A percentile compares a stretch with the other conserved stretches of the same genome.
These are phyloP conservation scores for Penicillium sclerotigenum DNA, from an alignment of 2,329 filamentous ascomycete species.

Conservation along the genomic window DNA sequence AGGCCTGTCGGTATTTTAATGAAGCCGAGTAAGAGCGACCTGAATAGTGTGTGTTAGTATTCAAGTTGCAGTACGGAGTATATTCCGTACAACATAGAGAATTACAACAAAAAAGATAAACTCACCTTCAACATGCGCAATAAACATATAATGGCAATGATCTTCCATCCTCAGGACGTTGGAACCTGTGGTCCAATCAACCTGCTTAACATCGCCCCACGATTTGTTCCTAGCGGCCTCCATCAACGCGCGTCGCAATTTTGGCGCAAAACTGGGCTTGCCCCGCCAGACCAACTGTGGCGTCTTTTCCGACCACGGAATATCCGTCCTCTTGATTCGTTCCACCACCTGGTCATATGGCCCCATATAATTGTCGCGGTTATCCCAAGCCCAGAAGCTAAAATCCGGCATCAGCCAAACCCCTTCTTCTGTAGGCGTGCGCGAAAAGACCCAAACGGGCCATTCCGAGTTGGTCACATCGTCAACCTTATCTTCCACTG, in stretches of 20 bases:
- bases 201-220: conserved; percentile 49
- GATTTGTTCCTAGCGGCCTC: conserved; percentile 39
- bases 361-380: conserved; percentile 33
- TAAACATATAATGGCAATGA: conserved; percentile 53
- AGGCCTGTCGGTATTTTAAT: conserved; percentile 52
- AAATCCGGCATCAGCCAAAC: conserved; percentile 54
- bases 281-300: conserved; percentile 51
- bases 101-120: too few species aligned
- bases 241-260: conserved; percentile 41
- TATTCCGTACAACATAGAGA: too few species aligned
- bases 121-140: conserved; percentile 53
- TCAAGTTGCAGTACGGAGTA: not conserved
- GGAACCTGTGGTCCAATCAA: conserved; percentile 40
- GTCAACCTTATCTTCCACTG: conserved; percentile 43
- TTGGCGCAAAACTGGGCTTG: conserved; percentile 43
- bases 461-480: conserved; percentile 38
- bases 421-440: conserved; percentile 39
- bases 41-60: conserved; percentile 3
- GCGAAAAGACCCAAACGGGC: conserved; percentile 46
- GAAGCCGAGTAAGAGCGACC: conserved; percentile 49
- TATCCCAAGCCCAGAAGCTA: conserved; percentile 52
- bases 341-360: conserved; percentile 39
- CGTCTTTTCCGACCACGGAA: conserved; percentile 39
- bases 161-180: conserved; percentile 51
- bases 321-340: conserved; percentile 25